A percentile compares a stretch with the other conserved stretches of the same genome.
Evolutionary conservation across 2,329 filamentous ascomycete species (phyloP).

Genomic region (Macrophomina tecta): DNA sequence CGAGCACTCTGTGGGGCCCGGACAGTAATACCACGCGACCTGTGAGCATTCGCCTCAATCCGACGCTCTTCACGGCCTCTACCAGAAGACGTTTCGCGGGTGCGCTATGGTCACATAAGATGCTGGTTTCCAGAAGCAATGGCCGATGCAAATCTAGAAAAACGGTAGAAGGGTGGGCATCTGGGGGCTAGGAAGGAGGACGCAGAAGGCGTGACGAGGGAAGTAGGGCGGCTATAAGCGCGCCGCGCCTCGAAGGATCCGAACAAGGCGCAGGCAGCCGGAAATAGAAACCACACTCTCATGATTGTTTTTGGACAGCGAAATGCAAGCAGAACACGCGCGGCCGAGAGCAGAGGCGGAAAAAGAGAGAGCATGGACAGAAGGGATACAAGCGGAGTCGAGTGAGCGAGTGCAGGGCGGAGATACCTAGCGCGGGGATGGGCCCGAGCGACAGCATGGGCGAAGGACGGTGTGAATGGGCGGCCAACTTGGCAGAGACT

Average conservation of each 20-base stretch:
- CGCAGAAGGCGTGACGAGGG: background rate
- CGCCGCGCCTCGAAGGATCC: conserved; percentile 9
- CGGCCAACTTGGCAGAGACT: no score
- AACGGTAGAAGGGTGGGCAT: background rate
- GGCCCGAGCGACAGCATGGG: no score
- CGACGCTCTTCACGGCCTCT: no score
- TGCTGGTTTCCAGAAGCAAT: no score
- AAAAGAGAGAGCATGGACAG: background rate
- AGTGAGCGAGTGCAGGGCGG: background rate
- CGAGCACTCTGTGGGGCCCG: background rate
- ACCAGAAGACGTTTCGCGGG: no score
- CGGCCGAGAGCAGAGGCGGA: background rate
- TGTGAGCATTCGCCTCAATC: no score
- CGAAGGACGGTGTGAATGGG: no score
- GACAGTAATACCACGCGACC: background rate
- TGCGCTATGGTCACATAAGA: no score
- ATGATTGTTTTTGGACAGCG: background rate
- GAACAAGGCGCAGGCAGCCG: conserved; percentile 2
- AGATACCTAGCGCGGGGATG: background rate
- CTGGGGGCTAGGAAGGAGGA: background rate
- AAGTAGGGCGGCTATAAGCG: background rate
- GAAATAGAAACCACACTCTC: conserved; percentile 8
- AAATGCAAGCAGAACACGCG: no score
- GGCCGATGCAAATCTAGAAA: background rate
- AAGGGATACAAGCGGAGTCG: background rate